phyloP scores from a whole-genome alignment of 495 filamentous ascomycete species.

The Aspergillus haitiensis region DNA sequence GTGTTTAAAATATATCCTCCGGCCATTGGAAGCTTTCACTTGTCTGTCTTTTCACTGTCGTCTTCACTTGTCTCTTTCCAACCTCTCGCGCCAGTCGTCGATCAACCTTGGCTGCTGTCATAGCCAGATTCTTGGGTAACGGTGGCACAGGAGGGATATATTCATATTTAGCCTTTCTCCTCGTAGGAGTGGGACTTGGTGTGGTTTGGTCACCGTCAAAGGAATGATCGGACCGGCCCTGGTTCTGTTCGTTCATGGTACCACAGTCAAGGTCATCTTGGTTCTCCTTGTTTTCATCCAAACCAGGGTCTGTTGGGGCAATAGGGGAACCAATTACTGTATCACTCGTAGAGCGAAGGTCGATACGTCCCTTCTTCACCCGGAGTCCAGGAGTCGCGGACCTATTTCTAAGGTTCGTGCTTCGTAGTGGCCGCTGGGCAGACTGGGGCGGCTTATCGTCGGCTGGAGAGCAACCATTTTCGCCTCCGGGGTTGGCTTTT shows the following conservation, averaged over 20 bases:
- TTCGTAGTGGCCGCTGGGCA: slow-evolving; percentile 22
- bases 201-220: slow-evolving; percentile 8
- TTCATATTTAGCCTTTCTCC: slow-evolving; percentile 28
- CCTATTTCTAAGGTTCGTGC: slow-evolving; percentile 18
- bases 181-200: slow-evolving; percentile 22
- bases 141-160: slow-evolving; percentile 50
- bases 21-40: slow-evolving; percentile 40
- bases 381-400: slow-evolving; percentile 26
- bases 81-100: slow-evolving; percentile 32
- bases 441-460: slow-evolving; percentile 9
- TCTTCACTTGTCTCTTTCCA: slow-evolving; percentile 25
- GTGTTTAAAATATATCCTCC: slow-evolving; percentile 47
- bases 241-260: background rate
- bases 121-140: slow-evolving; percentile 42
- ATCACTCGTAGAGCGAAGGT: slow-evolving; percentile 29
- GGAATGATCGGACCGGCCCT: background rate
- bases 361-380: slow-evolving; percentile 28
- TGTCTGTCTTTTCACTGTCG: background rate
- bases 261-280: slow-evolving; percentile 5
- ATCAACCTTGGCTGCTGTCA: slow-evolving; percentile 36
- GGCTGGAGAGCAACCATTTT: background rate
- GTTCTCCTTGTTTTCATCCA: slow-evolving; percentile 23
- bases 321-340: slow-evolving; percentile 3
- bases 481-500: slow-evolving; percentile 1
- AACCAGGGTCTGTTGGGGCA: background rate